Evolutionary conservation across 1,139 yeast genomes (phyloP), one percentile per base, ranked within the genome.

Genomic region (Sugiyamaella castrensis): DNA sequence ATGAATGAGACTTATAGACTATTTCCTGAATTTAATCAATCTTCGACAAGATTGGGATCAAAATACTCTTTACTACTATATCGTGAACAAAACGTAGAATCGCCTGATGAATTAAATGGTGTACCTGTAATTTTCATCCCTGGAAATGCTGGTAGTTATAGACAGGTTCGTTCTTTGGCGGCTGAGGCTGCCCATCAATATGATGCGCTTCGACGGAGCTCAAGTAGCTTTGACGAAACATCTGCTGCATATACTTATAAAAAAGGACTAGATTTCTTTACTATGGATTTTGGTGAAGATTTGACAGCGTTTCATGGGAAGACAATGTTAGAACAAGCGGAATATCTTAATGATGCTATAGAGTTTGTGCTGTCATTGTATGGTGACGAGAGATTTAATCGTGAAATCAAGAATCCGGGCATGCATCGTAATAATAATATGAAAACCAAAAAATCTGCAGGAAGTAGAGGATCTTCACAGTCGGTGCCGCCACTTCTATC

Each of bases 221-320:
- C 8, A 61, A 69, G 30, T 12, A 36, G 29, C 31, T 36, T 28
- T 27, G 44, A 41, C 34, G 47, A 43, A 24, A 74, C 1, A 65
- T 19, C 24, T 19, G 24, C 24, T 19, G 24, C 24, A 19, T 19
- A 19, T 19, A 68, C 43, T 77, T 79, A 58, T 5, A 46, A 46
- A 8, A 38, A 48, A 4, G 55, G 55, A 19, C 69, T 84, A 46
- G 97, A 89, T 63, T 84, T 87, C 64, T 91, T 87, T 64, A 74
- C 95, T 0, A 95, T 95, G 1, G 97, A 92, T 64, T 92, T 92
- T 69, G 88, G 89, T 62, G 98, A 92, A 68, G 98, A 92, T 64
- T 84, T 89, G 58, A 89, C 98, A 1, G 98, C 98, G 0, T 87
- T 92, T 66, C 97, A 91, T 66, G 99, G 99, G 0, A 75, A 91